A percentile compares a stretch with the other conserved stretches of the same genome.
phyloP scores from a whole-genome alignment of 768 basidiomycete genomes.

The Russula olivacea region DNA sequence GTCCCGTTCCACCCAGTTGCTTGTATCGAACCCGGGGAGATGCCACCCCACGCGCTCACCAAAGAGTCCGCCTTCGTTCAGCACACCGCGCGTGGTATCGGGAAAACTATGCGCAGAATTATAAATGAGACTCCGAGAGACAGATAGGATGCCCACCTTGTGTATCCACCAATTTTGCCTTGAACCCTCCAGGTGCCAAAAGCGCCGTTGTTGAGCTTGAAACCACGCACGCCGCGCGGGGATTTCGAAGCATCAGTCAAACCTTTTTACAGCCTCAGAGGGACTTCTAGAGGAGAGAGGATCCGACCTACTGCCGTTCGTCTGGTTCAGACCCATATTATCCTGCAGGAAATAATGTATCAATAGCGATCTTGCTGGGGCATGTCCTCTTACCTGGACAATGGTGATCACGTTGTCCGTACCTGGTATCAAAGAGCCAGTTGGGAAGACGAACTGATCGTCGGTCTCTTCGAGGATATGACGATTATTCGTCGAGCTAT shows the following conservation, averaged over 20 bases:
- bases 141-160: slow-evolving; percentile 28
- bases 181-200: slow-evolving; percentile 42
- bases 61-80: slow-evolving; percentile 43
- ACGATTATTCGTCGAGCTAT: slow-evolving; percentile 60
- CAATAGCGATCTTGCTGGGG: background rate
- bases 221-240: slow-evolving; percentile 74
- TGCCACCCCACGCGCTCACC: slow-evolving; percentile 46
- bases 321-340: slow-evolving; percentile 74
- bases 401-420: slow-evolving; percentile 73
- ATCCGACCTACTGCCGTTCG: slow-evolving; percentile 34
- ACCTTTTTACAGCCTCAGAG: slow-evolving; percentile 26
- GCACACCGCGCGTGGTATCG: slow-evolving; percentile 51
- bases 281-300: slow-evolving; percentile 28
- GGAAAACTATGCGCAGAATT: slow-evolving; percentile 47
- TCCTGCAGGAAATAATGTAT: slow-evolving; percentile 40
- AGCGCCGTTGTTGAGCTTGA: slow-evolving; percentile 55
- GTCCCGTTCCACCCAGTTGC: slow-evolving; percentile 52
- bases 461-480: slow-evolving; percentile 62
- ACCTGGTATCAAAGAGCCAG: slow-evolving; percentile 43
- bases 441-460: slow-evolving; percentile 57
- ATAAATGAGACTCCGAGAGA: background rate
- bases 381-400: slow-evolving; percentile 47
- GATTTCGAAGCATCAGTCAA: slow-evolving; percentile 55
- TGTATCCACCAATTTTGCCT: slow-evolving; percentile 42
- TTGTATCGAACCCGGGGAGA: slow-evolving; percentile 53